Evolutionary conservation across 1,139 yeast genomes (phyloP).

Genomic region (Pneumocystis wakefieldiae): DNA sequence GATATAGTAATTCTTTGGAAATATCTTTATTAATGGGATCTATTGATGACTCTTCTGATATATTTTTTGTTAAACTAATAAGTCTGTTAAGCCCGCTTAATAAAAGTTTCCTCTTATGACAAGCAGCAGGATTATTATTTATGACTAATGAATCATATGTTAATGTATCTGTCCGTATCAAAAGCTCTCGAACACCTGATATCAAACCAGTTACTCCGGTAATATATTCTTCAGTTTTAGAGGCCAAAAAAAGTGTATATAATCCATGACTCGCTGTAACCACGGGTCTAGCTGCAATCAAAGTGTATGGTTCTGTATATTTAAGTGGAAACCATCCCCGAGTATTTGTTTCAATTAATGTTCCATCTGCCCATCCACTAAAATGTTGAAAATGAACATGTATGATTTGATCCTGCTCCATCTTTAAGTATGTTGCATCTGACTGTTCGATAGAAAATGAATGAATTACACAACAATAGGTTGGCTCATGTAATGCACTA

Average conservation of each 20-base stretch:
- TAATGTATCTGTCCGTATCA: constrained; percentile 48
- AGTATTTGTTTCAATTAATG: constrained; percentile 50
- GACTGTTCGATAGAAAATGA: neutral
- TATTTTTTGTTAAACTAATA: constrained; percentile 2
- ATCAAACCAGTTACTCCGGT: constrained; percentile 44
- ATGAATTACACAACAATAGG: neutral
- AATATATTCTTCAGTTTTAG: constrained; percentile 17
- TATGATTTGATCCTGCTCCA: constrained; percentile 65
- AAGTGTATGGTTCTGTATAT: constrained; percentile 42
- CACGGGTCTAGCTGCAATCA: constrained; percentile 53
- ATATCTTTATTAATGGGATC: neutral
- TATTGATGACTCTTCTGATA: neutral
- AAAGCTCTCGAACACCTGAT: constrained; percentile 59
- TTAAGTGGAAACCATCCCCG: constrained; percentile 97
- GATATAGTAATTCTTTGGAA: neutral
- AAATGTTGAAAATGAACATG: constrained; percentile 80
- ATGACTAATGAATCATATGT: constrained; percentile 73
- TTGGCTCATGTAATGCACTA: neutral
- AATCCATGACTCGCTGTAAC: constrained; percentile 20
- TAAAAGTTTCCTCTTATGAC: constrained; percentile 61
- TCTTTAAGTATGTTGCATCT: constrained; percentile 44
- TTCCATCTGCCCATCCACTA: constrained; percentile 97
- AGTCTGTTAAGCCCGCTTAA: neutral
- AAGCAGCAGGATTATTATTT: constrained; percentile 48
- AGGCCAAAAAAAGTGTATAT: constrained; percentile 4